Evolutionary conservation across 2,329 filamentous ascomycete species (phyloP), one percentile per base, ranked within the genome.

Genomic region (Arthrinium phaeospermum): DNA sequence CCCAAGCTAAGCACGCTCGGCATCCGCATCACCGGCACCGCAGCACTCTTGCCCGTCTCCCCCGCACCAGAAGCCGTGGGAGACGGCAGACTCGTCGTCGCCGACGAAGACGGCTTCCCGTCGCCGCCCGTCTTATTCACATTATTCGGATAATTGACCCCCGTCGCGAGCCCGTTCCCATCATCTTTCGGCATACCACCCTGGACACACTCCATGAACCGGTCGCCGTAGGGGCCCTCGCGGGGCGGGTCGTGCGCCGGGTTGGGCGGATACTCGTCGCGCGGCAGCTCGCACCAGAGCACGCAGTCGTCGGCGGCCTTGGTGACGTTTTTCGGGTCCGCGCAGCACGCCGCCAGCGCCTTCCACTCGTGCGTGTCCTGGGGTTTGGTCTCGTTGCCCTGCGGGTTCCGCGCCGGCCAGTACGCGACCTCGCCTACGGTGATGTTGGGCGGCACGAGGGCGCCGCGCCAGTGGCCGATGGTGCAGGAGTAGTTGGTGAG

Each of bases 221-320:
- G 53, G 6, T 34, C 30, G 3, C 3, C 22, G 53, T 61, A 61
- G 16, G 19, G 34, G 14, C 53, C 53, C 53, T 61, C 53, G 6
- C 19, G 16, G 16, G 30, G 53, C 53, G 53, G 53, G 53, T 37
- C 30, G 16, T 37, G 16, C 27, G 14, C 6, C 14, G 51, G 30
- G 53, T 61, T 61, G 7, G 53, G 53, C 53, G 53, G 53, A 30
- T n/a, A 61, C 16, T 3, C 1, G 30, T 61, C 30, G 53, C 30
- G 30, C 53, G 53, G 53, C 30, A 61, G 53, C 53, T 61, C 53
- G 16, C 53, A 61, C 53, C 53, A 61, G 53, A 61, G 53, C 30
- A 61, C 53, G 30, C 53, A 61, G 53, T 37, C 53, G 30, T 61
- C 30, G 16, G 6, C 6, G 30, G 10, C 6, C 16, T 61, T 61